A percentile compares a stretch with the other conserved stretches of the same genome.
These are phyloP conservation scores for Puccinia triticina DNA, from an alignment of 1,284 basidiomycete genomes.

Conservation along the genomic window DNA sequence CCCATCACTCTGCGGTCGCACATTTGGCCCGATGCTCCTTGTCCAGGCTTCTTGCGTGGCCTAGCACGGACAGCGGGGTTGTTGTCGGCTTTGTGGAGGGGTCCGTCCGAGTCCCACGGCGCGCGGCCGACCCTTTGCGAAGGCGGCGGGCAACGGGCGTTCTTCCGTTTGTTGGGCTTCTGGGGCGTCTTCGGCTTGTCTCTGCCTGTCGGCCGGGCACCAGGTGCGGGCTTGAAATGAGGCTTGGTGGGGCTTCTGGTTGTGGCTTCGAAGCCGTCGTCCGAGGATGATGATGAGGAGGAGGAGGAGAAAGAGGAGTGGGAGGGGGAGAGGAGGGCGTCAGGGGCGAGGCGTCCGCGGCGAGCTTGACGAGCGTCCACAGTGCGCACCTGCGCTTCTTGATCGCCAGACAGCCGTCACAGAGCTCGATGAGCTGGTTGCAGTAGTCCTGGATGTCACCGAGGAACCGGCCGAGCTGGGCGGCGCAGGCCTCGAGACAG, in stretches of 20 bases:
- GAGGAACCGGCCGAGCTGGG: slow-evolving; percentile 16
- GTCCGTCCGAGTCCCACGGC: too few relatives aligned
- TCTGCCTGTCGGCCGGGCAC: too few relatives aligned
- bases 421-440: slow-evolving; percentile 2
- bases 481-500: neutral
- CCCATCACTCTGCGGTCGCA: slow-evolving; percentile 33
- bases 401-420: slow-evolving; percentile 38
- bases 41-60: too few relatives aligned
- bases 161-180: too few relatives aligned
- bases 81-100: too few relatives aligned
- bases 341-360: neutral
- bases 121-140: too few relatives aligned
- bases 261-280: too few relatives aligned
- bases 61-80: too few relatives aligned
- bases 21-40: neutral
- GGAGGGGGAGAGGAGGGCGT: neutral
- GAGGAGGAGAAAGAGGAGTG: slow-evolving; percentile 1
- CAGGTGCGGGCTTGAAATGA: too few relatives aligned
- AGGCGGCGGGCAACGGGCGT: too few relatives aligned
- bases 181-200: too few relatives aligned
- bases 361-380: slow-evolving; percentile 27
- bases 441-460: slow-evolving; percentile 40
- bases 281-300: neutral
- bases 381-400: slow-evolving; percentile 40
- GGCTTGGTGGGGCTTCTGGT: too few relatives aligned